Base-by-base conservation (phyloP, 306 rosid species). In the Mucuna pruriens region DNA sequence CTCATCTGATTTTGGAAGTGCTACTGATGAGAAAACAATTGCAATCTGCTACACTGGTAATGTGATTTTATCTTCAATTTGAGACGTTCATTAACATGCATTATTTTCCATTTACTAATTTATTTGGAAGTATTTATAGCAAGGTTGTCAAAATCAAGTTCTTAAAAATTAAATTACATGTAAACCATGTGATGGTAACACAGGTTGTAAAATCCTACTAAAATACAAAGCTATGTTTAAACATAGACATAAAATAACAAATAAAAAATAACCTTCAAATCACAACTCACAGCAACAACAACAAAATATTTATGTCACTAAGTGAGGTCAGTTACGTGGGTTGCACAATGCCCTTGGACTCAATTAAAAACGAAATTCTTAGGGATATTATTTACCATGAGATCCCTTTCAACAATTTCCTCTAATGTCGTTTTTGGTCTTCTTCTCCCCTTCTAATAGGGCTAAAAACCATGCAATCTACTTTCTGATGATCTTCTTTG, bases 11-110 rank as follows among this genome's bases (percentile, higher is more conserved):
- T 82, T 78, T 95, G 87, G 99, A 95, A 90, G 97, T 93, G 81
- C 89, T 95, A 79, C 87, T 95, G 82, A 95, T 95, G 99, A 90
- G 97, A 89, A 95, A 95, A 83, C 99, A 91, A 83, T 84, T 95
- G 85, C 97, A 91, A 78, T 95, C 99, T 61, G 97, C 99, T 58
- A 76, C 97, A 26, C 65, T 91, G 99, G 99, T 95, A 89, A 72
- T 82, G 65, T 8, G 38, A 74, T 67, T 81, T 73, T 80, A 61
- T 44, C 74, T 69, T 82, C 74, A 82, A 44, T 78, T 70, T 51
- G 71, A 61, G 58, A 71, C 57, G 16, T 82, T 42, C 31, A 20
- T 23, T 75, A 83, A 69, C 82, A 51, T 65, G 64, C 15, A 16
- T n/a, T 65, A 17, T 63, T 57, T 45, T 51, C 65, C 17, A 52